These are phyloP conservation scores for Diaporthe vaccinii DNA, from an alignment of 2,329 filamentous ascomycete genomes.

Conservation along the genomic window DNA sequence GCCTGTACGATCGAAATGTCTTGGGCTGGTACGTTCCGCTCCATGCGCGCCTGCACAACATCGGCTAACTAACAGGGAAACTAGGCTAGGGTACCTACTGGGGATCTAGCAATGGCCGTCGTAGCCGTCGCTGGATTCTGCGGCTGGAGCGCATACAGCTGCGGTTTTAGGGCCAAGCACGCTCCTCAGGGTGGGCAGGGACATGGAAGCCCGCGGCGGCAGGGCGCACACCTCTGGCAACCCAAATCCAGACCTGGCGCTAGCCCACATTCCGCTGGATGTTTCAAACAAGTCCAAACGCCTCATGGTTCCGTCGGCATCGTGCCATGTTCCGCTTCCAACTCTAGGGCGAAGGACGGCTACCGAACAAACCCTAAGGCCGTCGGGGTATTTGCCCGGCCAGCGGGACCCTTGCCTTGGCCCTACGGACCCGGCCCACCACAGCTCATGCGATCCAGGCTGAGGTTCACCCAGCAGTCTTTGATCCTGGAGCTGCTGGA, in stretches of 20 bases:
- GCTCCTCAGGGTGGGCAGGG: background rate
- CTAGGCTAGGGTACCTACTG: background rate
- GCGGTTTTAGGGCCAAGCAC: background rate
- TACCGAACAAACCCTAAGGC: conserved; percentile 10
- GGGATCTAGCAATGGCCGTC: background rate
- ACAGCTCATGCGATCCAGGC: background rate
- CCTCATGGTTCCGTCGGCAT: background rate
- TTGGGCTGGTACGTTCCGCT: background rate
- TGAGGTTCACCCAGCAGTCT: background rate
- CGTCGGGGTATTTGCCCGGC: conserved; percentile 1
- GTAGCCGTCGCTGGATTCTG: background rate
- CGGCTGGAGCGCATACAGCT: background rate
- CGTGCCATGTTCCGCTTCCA: background rate
- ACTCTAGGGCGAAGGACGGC: background rate
- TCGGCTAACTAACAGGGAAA: background rate
- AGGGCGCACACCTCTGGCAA: conserved; percentile 1
- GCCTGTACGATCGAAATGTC: background rate
- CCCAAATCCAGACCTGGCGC: conserved; percentile 13
- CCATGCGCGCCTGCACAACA: background rate
- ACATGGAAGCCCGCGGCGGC: conserved; percentile 12
- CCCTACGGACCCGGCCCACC: background rate
- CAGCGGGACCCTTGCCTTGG: background rate
- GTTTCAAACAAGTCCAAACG: conserved; percentile 20
- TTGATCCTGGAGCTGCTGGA: background rate
- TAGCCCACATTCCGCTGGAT: conserved; percentile 10